A percentile compares a stretch with the other conserved stretches of the same genome.
Evolutionary conservation across 345 rosid species (phyloP).

Genomic region (Brassica juncea): DNA sequence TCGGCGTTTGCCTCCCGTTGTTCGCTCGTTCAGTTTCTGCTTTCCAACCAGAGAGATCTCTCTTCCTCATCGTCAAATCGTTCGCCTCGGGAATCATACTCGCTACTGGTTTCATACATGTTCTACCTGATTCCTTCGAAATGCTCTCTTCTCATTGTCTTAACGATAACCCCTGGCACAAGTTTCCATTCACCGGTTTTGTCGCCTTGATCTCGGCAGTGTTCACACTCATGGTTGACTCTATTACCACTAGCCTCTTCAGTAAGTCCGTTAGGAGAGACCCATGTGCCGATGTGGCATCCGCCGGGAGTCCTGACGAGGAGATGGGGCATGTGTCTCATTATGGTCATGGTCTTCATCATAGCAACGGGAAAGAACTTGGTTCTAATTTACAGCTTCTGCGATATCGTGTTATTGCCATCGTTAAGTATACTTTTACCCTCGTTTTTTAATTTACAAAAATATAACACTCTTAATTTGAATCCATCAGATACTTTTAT

Average conservation of each 20-base stretch:
- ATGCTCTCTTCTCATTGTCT: conserved; percentile 51
- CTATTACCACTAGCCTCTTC: conserved; percentile 45
- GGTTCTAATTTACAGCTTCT: conserved; percentile 37
- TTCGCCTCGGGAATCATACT: conserved; percentile 61
- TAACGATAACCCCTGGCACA: conserved; percentile 47
- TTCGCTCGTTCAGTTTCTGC: conserved; percentile 43
- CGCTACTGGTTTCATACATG: conserved; percentile 56
- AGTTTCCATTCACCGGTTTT: conserved; percentile 53
- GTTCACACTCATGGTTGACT: conserved; percentile 52
- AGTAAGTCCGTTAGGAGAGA: background rate
- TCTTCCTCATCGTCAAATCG: conserved; percentile 52
- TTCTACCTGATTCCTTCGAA: conserved; percentile 55
- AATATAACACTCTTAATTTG: background rate
- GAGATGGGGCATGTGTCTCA: conserved; percentile 30
- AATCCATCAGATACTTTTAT: background rate
- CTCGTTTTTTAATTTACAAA: background rate
- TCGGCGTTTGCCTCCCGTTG: conserved; percentile 57
- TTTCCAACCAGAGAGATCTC: conserved; percentile 44
- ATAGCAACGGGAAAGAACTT: conserved; percentile 4
- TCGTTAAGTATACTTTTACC: conserved; percentile 30
- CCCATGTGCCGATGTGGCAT: background rate
- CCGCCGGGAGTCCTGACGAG: conserved; percentile 29
- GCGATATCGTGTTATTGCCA: conserved; percentile 51
- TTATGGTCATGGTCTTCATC: conserved; percentile 26
- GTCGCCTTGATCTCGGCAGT: conserved; percentile 52